phyloP scores from a whole-genome alignment of 495 filamentous ascomycete species.

The Neurospora sp. region DNA sequence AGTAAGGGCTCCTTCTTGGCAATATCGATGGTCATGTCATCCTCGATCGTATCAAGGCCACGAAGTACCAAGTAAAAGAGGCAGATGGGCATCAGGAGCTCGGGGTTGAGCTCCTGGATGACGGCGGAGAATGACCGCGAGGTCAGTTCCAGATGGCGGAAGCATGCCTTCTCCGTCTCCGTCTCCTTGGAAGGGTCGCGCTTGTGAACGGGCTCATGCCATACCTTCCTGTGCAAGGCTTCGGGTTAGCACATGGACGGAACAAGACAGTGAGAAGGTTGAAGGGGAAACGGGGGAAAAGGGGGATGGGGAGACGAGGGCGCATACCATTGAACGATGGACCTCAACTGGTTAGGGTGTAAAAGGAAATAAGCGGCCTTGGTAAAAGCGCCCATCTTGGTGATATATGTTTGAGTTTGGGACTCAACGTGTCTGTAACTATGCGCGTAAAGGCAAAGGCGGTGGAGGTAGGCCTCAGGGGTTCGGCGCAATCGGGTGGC shows the following conservation, averaged over 20 bases:
- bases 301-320: background rate
- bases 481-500: background rate
- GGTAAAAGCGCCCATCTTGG: slow-evolving; percentile 33
- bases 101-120: slow-evolving; percentile 89
- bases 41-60: slow-evolving; percentile 91
- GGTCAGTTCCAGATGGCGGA: slow-evolving; percentile 74
- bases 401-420: background rate
- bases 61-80: slow-evolving; percentile 92
- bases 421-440: background rate
- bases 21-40: slow-evolving; percentile 87
- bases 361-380: slow-evolving; percentile 64
- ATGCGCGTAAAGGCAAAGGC: background rate
- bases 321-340: slow-evolving; percentile 85
- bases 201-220: slow-evolving; percentile 87
- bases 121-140: slow-evolving; percentile 89
- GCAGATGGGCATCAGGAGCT: slow-evolving; percentile 78
- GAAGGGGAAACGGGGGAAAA: background rate
- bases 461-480: background rate
- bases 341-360: slow-evolving; percentile 69
- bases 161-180: slow-evolving; percentile 65
- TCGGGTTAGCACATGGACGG: slow-evolving; percentile 1
- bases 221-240: slow-evolving; percentile 63
- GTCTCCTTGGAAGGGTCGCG: slow-evolving; percentile 68
- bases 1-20: slow-evolving; percentile 78
- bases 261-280: slow-evolving; percentile 8